Conservation (phyloP, 306 rosid species). For the Cicer cuneatum region DNA sequence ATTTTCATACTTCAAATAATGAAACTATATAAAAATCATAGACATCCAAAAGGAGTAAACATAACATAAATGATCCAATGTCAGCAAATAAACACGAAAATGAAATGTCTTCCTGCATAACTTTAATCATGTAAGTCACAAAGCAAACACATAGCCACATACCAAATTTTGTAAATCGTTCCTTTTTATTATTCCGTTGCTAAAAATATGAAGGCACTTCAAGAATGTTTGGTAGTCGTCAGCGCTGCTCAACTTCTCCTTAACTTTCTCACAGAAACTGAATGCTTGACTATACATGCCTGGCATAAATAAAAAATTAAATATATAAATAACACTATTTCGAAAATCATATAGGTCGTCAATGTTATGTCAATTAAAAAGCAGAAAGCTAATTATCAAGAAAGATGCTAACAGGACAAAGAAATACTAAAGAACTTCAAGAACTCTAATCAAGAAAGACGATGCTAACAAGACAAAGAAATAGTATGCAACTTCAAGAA, state of each 20-base stretch:
- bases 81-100: conserved; percentile 36
- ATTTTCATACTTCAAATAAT: not conserved
- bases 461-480: conserved; percentile 28
- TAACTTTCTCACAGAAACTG: conserved; percentile 87
- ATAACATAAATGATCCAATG: conserved; percentile 27
- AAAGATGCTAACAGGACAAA: conserved; percentile 35
- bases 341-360: conserved; percentile 37
- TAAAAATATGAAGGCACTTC: conserved; percentile 87
- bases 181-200: conserved; percentile 88
- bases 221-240: conserved; percentile 88
- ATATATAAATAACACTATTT: conserved; percentile 29
- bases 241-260: conserved; percentile 77
- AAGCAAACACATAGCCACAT: conserved; percentile 69
- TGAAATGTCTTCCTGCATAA: conserved; percentile 20
- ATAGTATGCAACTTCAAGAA: conserved; percentile 25
- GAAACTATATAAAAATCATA: conserved; percentile 30
- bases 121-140: conserved; percentile 28
- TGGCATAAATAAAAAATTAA: conserved; percentile 52
- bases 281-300: conserved; percentile 82
- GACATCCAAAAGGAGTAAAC: not conserved
- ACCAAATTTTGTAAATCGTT: conserved; percentile 87
- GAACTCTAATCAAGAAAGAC: conserved; percentile 28
- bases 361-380: conserved; percentile 34
- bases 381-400: conserved; percentile 16
- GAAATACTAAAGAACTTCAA: conserved; percentile 33